These are phyloP conservation scores for Geotrichum macrosporum DNA, from an alignment of 1,139 yeast genomes.

Conservation along the genomic window DNA sequence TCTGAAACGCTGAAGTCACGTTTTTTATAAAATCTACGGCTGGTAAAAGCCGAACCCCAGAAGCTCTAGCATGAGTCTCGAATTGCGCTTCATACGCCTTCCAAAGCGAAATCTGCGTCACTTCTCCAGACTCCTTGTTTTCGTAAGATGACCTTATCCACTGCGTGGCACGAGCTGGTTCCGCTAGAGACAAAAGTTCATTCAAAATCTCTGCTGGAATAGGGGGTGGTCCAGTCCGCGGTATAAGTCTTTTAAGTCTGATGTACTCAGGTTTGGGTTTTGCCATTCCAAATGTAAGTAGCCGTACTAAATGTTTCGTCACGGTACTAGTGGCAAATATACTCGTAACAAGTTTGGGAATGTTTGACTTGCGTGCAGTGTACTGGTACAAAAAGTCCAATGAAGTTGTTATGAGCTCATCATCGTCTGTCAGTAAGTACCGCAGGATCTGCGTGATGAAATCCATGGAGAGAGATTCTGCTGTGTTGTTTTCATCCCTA, in stretches of 20 bases:
- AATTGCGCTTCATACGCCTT: conserved; percentile 89
- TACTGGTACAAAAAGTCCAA: conserved; percentile 66
- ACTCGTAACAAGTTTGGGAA: conserved; percentile 31
- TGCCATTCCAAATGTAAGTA: conserved; percentile 52
- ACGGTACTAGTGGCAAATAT: conserved; percentile 45
- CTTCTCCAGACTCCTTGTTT: conserved; percentile 71
- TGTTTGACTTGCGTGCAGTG: conserved; percentile 47
- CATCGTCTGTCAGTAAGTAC: conserved; percentile 46
- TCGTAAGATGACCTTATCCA: conserved; percentile 95
- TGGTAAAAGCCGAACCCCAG: conserved; percentile 62
- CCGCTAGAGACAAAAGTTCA: conserved; percentile 62
- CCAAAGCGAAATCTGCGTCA: conserved; percentile 94
- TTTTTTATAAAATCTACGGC: conserved; percentile 96
- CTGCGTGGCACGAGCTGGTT: conserved; percentile 87
- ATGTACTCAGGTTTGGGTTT: conserved; percentile 36
- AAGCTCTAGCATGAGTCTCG: conserved; percentile 44
- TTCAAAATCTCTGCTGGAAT: conserved; percentile 57
- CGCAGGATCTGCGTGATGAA: conserved; percentile 41
- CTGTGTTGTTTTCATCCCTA: conserved; percentile 38
- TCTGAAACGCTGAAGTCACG: conserved; percentile 85
- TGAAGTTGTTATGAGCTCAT: conserved; percentile 60
- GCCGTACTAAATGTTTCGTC: conserved; percentile 45
- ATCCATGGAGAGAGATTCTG: conserved; percentile 36
- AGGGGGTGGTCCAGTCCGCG: conserved; percentile 58
- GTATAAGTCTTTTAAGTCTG: conserved; percentile 39